These are phyloP conservation scores for Astrocystis sublimbata DNA, from an alignment of 495 filamentous ascomycete genomes.

Conservation along the genomic window DNA sequence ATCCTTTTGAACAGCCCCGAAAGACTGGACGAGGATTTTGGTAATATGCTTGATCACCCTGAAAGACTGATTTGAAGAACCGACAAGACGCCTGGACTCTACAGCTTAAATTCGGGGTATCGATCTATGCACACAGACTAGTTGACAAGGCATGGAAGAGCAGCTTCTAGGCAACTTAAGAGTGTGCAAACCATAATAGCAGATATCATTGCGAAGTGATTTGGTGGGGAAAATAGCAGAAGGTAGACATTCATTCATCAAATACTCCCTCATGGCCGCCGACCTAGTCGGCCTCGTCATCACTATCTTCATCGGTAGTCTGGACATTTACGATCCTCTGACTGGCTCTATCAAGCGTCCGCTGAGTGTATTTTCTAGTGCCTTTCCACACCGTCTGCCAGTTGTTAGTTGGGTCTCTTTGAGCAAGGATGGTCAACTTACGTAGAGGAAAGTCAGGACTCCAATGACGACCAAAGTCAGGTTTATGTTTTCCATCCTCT, in stretches of 20 bases:
- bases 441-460: slow-evolving; percentile 76
- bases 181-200: slow-evolving; percentile 61
- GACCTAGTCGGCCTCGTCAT: slow-evolving; percentile 55
- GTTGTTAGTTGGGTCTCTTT: neutral
- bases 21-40: slow-evolving; percentile 13
- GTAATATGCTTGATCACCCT: slow-evolving; percentile 29
- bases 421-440: slow-evolving; percentile 47
- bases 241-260: neutral
- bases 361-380: slow-evolving; percentile 68
- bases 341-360: slow-evolving; percentile 70
- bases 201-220: slow-evolving; percentile 1
- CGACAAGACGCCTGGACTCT: slow-evolving; percentile 46
- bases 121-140: slow-evolving; percentile 92
- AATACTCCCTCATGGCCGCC: slow-evolving; percentile 10
- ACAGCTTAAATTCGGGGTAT: slow-evolving; percentile 44
- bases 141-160: slow-evolving; percentile 79
- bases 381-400: slow-evolving; percentile 75
- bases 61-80: slow-evolving; percentile 26
- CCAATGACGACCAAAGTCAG: slow-evolving; percentile 79
- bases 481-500: slow-evolving; percentile 70
- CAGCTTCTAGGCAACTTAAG: slow-evolving; percentile 85
- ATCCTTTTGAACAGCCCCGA: slow-evolving; percentile 14
- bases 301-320: slow-evolving; percentile 67
- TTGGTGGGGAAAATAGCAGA: neutral
- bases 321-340: slow-evolving; percentile 82